phyloP scores from a whole-genome alignment of 257 asterid species.

The Coffea canephora region DNA sequence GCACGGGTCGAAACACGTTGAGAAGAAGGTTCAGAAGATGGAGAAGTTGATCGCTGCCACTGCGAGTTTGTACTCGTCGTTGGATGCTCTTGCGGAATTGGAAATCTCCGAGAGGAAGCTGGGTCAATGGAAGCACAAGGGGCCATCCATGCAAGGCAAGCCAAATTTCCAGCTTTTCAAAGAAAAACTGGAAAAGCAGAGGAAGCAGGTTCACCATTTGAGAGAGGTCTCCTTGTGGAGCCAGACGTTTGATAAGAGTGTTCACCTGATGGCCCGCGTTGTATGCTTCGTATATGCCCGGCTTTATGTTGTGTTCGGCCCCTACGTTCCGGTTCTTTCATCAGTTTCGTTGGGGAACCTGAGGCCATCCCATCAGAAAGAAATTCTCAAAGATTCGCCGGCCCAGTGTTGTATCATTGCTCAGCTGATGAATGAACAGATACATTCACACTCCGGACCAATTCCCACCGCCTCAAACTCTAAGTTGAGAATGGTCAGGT shows the following conservation, averaged over 20 bases:
- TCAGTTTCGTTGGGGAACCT: slow-evolving; percentile 7
- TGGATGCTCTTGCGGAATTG: slow-evolving; percentile 54
- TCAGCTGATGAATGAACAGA: slow-evolving; percentile 29
- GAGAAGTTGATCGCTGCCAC: slow-evolving; percentile 52
- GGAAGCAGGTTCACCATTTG: slow-evolving; percentile 48
- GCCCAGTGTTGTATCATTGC: slow-evolving; percentile 12
- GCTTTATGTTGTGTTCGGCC: slow-evolving; percentile 53
- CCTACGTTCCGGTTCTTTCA: slow-evolving; percentile 25
- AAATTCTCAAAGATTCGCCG: slow-evolving; percentile 6
- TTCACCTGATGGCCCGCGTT: slow-evolving; percentile 52
- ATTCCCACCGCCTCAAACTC: slow-evolving; percentile 20
- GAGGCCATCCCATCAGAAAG: slow-evolving; percentile 22
- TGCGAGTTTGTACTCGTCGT: slow-evolving; percentile 42
- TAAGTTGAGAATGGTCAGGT: slow-evolving; percentile 51
- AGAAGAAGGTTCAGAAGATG: slow-evolving; percentile 48
- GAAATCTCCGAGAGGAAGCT: slow-evolving; percentile 50
- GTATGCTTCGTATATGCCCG: slow-evolving; percentile 47
- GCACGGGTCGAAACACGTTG: slow-evolving; percentile 50
- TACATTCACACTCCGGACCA: slow-evolving; percentile 51
- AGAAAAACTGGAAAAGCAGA: slow-evolving; percentile 52
- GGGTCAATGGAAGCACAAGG: slow-evolving; percentile 35
- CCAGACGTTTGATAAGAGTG: slow-evolving; percentile 57
- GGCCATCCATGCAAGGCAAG: slow-evolving; percentile 24
- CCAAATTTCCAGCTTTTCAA: slow-evolving; percentile 34
- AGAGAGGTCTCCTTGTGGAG: slow-evolving; percentile 64